Evolutionary conservation across 2,329 filamentous ascomycete genomes (phyloP).

Genomic region (Lachnellula hyalina): DNA sequence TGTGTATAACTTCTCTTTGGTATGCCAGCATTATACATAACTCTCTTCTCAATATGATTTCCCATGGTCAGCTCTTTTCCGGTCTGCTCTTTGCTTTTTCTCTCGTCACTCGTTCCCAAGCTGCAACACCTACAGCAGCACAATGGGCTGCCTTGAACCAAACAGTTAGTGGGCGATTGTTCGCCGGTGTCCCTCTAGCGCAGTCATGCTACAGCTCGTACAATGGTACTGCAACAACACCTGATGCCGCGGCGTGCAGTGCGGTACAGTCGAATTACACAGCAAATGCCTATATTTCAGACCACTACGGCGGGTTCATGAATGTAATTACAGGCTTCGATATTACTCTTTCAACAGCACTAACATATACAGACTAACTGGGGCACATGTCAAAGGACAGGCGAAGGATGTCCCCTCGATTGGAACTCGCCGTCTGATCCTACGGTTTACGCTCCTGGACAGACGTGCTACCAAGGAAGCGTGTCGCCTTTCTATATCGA

Average conservation of each 20-base stretch:
- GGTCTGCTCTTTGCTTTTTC: background rate
- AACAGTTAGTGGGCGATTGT: background rate
- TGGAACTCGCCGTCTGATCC: background rate
- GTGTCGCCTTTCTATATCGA: constrained; percentile 15
- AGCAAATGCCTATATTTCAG: background rate
- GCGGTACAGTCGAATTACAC: background rate
- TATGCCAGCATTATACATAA: background rate
- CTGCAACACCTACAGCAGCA: background rate
- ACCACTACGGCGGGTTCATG: background rate
- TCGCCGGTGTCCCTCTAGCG: background rate
- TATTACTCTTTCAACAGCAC: background rate
- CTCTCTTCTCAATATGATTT: background rate
- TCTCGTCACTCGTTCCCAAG: background rate
- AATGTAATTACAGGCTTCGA: background rate
- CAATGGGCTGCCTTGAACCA: background rate
- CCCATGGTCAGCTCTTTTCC: background rate
- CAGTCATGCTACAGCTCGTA: background rate
- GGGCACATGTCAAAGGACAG: background rate
- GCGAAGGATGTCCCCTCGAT: background rate
- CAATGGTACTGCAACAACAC: background rate
- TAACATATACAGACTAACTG: background rate
- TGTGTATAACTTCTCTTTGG: background rate
- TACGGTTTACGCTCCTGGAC: background rate
- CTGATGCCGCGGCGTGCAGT: background rate
- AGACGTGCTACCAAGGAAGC: constrained; percentile 14